phyloP scores from a whole-genome alignment of 2,329 filamentous ascomycete genomes.

The Ascochyta viciae-villosae region DNA sequence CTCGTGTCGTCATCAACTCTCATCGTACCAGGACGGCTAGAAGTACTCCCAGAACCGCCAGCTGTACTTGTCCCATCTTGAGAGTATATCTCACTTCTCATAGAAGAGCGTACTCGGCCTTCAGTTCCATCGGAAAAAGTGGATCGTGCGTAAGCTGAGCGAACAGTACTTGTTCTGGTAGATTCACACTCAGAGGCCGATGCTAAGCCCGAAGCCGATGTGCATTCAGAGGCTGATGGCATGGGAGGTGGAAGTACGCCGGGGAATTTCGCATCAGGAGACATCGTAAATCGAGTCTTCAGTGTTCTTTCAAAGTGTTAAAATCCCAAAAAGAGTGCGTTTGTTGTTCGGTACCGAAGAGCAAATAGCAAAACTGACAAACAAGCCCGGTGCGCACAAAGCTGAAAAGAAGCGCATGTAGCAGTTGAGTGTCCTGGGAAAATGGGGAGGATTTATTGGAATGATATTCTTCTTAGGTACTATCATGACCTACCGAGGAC shows the following conservation, averaged over 20 bases:
- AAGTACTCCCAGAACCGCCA: neutral
- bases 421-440: too few relatives aligned
- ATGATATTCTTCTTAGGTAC: too few relatives aligned
- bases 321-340: too few relatives aligned
- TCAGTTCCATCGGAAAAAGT: neutral
- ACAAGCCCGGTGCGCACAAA: too few relatives aligned
- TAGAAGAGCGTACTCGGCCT: neutral
- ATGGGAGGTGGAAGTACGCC: neutral
- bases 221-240: neutral
- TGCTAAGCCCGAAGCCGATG: neutral
- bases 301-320: neutral
- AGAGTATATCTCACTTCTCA: neutral
- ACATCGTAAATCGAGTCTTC: neutral
- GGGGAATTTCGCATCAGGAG: neutral
- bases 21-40: neutral
- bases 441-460: too few relatives aligned
- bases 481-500: too few relatives aligned
- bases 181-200: neutral
- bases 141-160: neutral
- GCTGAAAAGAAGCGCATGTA: too few relatives aligned
- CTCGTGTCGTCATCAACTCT: neutral
- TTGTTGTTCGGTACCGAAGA: too few relatives aligned
- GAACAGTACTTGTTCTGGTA: neutral
- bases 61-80: neutral
- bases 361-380: too few relatives aligned